Base-by-base conservation (phyloP, 495 filamentous ascomycete genomes). In the Penicillium antarcticum region DNA sequence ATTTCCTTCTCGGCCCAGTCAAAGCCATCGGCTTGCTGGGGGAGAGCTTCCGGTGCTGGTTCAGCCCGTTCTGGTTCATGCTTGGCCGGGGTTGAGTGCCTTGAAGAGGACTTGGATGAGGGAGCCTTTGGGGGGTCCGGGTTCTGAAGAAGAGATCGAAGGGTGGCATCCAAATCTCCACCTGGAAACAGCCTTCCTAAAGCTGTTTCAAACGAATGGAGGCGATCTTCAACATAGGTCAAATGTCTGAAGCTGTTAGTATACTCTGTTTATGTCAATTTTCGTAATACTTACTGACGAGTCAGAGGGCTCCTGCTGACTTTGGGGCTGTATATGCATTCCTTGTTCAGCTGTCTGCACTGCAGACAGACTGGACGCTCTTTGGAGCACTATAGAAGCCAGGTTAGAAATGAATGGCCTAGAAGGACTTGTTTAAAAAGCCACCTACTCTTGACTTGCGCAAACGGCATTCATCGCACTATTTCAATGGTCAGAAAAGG, bases 401-500 rank as follows among this genome's bases (percentile, higher is more conserved):
- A 46, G 52, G 60, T 37, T 42, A 51, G 8, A 29, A 2, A 32
- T 29, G 10, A 26, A 26, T 34, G 6, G n/a, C 34, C 16, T 40
- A 16, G 19, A 38, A 9, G 19, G 11, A 1, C 10, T 11, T 5
- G 24, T 38, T 23, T 26, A 23, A 35, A 23, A 21, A 7, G 11
- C 17, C 13, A 53, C 62, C 58, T 55, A 77, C 74, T 67, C 70
- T 77, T 43, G 72, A 76, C 60, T 77, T 79, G 48, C 72, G 65
- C 26, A 75, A 61, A 42, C 75, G 71, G 55, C 75, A 79, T 62
- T 74, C 73, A 60, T 79, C 75, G 60, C 75, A 79, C 74, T 76
- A 48, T 37, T 34, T 19, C 26, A 12, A 24, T 10, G 11, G 33
- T 39, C 31, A 42, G 37, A 32, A 29, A 26, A 11, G 3, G 43